These are phyloP conservation scores for Stephania yunnanensis DNA, from an alignment of 164 flowering plant genomes.

Conservation along the genomic window DNA sequence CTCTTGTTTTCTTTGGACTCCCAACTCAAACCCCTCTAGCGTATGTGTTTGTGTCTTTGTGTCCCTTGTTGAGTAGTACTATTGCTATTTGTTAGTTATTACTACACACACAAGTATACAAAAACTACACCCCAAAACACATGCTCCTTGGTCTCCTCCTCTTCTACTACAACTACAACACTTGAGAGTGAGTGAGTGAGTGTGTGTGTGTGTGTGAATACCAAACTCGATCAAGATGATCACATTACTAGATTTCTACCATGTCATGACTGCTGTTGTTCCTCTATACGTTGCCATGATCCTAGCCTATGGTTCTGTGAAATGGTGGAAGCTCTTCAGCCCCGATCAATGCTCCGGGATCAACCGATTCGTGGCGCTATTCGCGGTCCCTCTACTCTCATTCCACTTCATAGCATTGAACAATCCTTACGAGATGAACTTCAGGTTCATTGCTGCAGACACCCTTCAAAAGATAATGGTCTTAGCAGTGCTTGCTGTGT, in stretches of 20 bases:
- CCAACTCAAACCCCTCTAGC: background rate
- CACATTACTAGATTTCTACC: slow-evolving; percentile 63
- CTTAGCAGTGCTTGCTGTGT: slow-evolving; percentile 37
- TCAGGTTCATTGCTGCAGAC: slow-evolving; percentile 81
- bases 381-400: slow-evolving; percentile 90
- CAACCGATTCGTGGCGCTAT: slow-evolving; percentile 88
- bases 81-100: background rate
- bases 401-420: slow-evolving; percentile 85
- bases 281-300: slow-evolving; percentile 98
- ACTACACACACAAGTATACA: background rate
- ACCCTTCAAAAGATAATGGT: slow-evolving; percentile 78
- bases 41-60: background rate
- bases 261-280: slow-evolving; percentile 90
- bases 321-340: slow-evolving; percentile 92
- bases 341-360: slow-evolving; percentile 96
- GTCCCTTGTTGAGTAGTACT: background rate
- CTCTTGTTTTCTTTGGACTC: too few species aligned
- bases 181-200: background rate
- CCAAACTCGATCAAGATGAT: slow-evolving; percentile 45
- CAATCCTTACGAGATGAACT: slow-evolving; percentile 76
- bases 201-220: background rate
- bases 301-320: slow-evolving; percentile 89
- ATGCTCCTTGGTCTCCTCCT: slow-evolving; percentile 29
- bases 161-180: slow-evolving; percentile 2
- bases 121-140: slow-evolving; percentile 24